Conservation (phyloP, 345 rosid genomes). For the Garcia nutans region DNA sequence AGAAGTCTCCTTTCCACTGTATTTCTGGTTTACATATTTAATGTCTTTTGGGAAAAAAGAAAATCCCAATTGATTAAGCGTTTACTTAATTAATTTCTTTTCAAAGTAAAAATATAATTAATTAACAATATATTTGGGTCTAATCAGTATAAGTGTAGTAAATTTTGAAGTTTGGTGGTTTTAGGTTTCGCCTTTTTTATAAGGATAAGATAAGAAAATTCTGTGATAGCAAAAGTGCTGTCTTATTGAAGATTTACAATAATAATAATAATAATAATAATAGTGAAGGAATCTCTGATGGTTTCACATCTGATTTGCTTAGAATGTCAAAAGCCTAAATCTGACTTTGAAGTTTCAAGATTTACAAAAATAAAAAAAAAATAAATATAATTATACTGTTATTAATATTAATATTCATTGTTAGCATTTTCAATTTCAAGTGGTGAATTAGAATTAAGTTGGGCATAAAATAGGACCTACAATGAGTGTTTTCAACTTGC, state of each 20-base stretch:
- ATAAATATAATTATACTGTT: no score
- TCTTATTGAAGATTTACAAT: neutral
- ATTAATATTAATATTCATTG: no score
- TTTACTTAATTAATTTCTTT: no score
- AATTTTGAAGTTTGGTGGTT: no score
- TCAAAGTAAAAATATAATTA: neutral
- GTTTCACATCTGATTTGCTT: slow-evolving; percentile 3
- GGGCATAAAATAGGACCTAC: neutral
- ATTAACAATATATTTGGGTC: neutral
- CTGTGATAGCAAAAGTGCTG: slow-evolving; percentile 1
- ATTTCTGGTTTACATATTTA: no score
- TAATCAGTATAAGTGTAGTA: no score
- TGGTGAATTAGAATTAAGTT: neutral
- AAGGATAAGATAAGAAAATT: neutral
- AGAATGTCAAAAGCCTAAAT: slow-evolving; percentile 9
- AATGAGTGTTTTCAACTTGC: neutral
- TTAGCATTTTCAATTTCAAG: neutral
- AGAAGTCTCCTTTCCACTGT: no score
- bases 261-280: no score
- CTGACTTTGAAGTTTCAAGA: slow-evolving; percentile 16
- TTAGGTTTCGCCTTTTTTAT: no score
- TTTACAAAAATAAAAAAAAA: neutral
- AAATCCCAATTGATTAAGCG: no score
- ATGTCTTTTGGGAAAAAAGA: no score
- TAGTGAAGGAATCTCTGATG: slow-evolving; percentile 11